Base-by-base conservation (phyloP, 1,139 yeast genomes). In the Debaryomyces fabryi region DNA sequence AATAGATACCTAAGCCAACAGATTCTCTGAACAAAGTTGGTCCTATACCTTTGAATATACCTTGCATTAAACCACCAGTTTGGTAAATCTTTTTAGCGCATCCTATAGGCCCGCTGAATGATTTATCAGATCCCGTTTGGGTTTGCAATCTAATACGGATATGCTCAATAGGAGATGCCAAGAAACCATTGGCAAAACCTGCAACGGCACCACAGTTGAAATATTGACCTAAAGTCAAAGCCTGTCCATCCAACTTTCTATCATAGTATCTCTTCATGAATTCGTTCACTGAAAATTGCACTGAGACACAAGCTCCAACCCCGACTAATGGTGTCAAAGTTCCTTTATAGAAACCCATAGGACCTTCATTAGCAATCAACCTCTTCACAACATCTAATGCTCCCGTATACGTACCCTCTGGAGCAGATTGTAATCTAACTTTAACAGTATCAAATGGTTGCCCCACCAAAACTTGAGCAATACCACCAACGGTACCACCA, bases 391-490 rank as follows among this genome's bases (percentile, higher is more conserved):
- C 96, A 58, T 89, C 96, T 44, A 82, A 60, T 0, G 97, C 86
- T 4, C 91, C 90, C 12, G 71, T 71, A 58, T 88, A 88, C 21
- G 85, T 82, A 3, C 95, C 93, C 42, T 82, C 85, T 1, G 90
- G 83, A 0, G 96, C 90, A 7, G 93, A 85, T 62, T 92, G 97
- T 43, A 92, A 75, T 54, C 98, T 79, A 34, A 92, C 97, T 67
- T 91, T 92, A 42, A 95, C 89, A 9, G 96, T 89, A 65, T 92
- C 98, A 60, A 92, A 92, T 10, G 98, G 98, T 68, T 92, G 97
- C 29, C 97, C 97, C n/a, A 87, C 89, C 42, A 92, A 73, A 12
- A 92, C 97, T 69, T 92, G 98, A 13, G 97, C 91, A 41, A 92
- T 82, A 50, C 98, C 98, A 52, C 97, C 97, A 62, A 88, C 78